Evolutionary conservation across 2,329 filamentous ascomycete genomes (phyloP).

Genomic region (Beauveria asiatica): DNA sequence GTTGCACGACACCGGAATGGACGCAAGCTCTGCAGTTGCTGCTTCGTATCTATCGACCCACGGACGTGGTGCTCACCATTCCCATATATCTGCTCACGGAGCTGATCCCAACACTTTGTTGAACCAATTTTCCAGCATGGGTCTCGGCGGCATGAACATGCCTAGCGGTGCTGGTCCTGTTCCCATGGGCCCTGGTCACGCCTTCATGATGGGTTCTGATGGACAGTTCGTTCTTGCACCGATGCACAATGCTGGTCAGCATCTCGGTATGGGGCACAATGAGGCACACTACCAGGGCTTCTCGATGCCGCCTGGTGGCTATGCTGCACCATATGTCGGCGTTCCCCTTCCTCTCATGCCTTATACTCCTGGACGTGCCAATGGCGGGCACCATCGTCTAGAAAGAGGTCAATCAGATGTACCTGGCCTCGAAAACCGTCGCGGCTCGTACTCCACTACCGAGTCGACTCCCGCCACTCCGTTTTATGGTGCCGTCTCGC

Average conservation of each 20-base stretch:
- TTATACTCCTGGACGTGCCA: constrained; percentile 43
- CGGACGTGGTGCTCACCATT: constrained; percentile 20
- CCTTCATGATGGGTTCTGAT: constrained; percentile 31
- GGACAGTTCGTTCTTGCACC: constrained; percentile 30
- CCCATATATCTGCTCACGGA: constrained; percentile 22
- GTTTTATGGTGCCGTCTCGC: constrained; percentile 49
- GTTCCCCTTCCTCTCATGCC: constrained; percentile 35
- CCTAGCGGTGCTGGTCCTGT: constrained; percentile 20
- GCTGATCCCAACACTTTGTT: constrained; percentile 24
- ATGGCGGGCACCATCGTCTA: constrained; percentile 35
- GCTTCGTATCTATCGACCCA: constrained; percentile 24
- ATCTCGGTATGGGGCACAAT: constrained; percentile 26
- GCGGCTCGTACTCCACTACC: constrained; percentile 59
- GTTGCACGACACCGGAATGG: constrained; percentile 25
- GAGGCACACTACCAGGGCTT: constrained; percentile 27
- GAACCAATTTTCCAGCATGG: constrained; percentile 30
- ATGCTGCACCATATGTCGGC: constrained; percentile 29
- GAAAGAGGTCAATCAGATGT: constrained; percentile 45
- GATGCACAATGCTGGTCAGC: constrained; percentile 24
- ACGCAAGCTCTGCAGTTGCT: constrained; percentile 23
- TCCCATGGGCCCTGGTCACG: constrained; percentile 26
- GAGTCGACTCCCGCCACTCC: constrained; percentile 60
- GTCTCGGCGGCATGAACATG: constrained; percentile 28
- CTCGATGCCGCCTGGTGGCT: constrained; percentile 24
- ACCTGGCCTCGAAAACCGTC: constrained; percentile 55